Evolutionary conservation across 371 early-diverging fungal genomes (phyloP), one percentile per base, ranked within the genome.

Genomic region (Mucor mucedo): DNA sequence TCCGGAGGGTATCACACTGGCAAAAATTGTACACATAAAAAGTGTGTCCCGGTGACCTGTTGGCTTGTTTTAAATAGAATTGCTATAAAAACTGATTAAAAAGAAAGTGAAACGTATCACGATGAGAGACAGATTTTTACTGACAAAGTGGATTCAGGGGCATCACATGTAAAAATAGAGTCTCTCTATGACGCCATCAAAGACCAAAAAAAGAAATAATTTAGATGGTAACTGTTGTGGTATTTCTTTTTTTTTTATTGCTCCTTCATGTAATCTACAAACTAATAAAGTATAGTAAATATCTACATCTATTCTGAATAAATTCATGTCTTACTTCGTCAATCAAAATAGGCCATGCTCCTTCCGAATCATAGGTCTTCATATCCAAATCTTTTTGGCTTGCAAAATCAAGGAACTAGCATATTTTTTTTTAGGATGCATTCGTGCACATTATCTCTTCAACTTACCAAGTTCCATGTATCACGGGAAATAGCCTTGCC

Each of bases 261-360:
- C 52, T 35, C 42, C 32, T 58, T 58, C 54, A 55, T 59, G 28
- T 65, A 65, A 30, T 65, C 65, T 59, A 65, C 65, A 60, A 65
- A 65, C 65, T 65, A 52, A 21, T 21, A 21, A 21, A 21, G 21
- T 21, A 21, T 21, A 21, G 21, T 2, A 3, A 11, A 27, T 38
- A 48, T 38, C 21, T 4, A 52, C 3, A 53, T 35, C 6, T 8
- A 10, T 40, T 27, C 16, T n/a, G 2, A 44, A 45, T 1, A 13
- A 7, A 16, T 7, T 7, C 30, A 3, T 29, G 11, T 30, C 70
- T 60, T 79, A 85, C 86, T 58, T 89, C 87, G 66, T 93, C 93
- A 68, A 91, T 90, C 47, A 91, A 73, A 30, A 89, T 84, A 10
- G 93, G 93, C 93, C 93, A 93, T 50, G 93, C 92, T 29, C 91